These are phyloP conservation scores for Tricholomella constricta DNA, from an alignment of 768 basidiomycete genomes.

Conservation along the genomic window DNA sequence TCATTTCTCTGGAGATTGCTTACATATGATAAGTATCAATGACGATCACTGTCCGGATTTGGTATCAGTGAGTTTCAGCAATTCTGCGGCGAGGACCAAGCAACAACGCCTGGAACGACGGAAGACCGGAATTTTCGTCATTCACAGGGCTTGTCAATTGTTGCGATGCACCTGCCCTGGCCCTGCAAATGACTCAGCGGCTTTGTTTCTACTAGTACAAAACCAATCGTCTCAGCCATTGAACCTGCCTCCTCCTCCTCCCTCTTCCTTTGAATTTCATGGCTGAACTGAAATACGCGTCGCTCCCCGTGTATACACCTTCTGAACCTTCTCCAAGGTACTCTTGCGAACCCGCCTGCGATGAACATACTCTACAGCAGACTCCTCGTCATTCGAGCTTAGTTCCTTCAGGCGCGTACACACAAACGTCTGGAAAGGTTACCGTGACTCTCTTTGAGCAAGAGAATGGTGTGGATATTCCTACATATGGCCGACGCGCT, in stretches of 20 bases:
- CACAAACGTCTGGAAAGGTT: slow-evolving; percentile 38
- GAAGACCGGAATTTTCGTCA: background rate
- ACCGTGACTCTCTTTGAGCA: slow-evolving; percentile 51
- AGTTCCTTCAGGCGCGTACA: slow-evolving; percentile 41
- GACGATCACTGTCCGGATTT: background rate
- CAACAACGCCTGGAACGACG: slow-evolving; percentile 3
- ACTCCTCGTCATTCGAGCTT: slow-evolving; percentile 35
- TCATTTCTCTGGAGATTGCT: slow-evolving; percentile 5
- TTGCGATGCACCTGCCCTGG: background rate
- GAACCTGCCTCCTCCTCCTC: background rate
- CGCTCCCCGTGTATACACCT: slow-evolving; percentile 54
- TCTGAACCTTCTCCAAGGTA: slow-evolving; percentile 59
- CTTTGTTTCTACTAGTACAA: background rate
- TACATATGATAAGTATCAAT: slow-evolving; percentile 3
- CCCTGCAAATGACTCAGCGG: slow-evolving; percentile 4
- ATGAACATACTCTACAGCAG: slow-evolving; percentile 55
- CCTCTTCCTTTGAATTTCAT: background rate
- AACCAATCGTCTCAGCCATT: background rate
- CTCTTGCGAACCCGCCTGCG: slow-evolving; percentile 51
- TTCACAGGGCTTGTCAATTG: background rate
- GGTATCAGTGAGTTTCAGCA: background rate
- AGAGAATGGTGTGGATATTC: slow-evolving; percentile 36
- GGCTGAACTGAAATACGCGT: slow-evolving; percentile 1
- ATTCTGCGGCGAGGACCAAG: background rate
- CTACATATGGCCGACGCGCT: slow-evolving; percentile 46